Evolutionary conservation across 2,329 filamentous ascomycete species (phyloP), one percentile per base, ranked within the genome.

Genomic region (Septoria petroselini): DNA sequence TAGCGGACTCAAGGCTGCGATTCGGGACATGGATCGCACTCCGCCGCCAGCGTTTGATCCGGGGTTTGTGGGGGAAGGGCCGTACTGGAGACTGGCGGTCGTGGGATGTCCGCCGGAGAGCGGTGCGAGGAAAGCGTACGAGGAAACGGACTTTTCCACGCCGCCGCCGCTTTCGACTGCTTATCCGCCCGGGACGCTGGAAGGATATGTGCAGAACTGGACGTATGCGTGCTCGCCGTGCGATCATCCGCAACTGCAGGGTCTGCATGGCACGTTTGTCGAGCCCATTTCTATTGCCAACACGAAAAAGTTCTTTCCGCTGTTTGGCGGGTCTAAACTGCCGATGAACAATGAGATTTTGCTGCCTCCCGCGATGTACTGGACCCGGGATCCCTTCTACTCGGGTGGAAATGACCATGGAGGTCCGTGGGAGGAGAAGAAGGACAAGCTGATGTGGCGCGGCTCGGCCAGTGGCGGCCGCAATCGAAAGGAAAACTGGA

Each of bases 401-500:
- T 68, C 68, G 1, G 71, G 69, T 4, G 69, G 69, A 3, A 62
- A 71, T 1, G 48, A 62, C 1, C 67, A 74, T 30, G 71, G 70
- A 1, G 65, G 59, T 2, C 19, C 54, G 0, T 77, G 76, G 75
- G 57, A 64, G 2, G 45, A 67, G 7, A 78, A 78, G 60, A 63
- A 63, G 6, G 57, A 69, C 38, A 61, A 59, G 3, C 54, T 72
- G 12, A 63, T 75, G 9, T 78, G 76, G 76, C 70, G 75, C 34
- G 76, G 76, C 7, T 65, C 64, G 5, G 74, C 73, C 5, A 71
- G 69, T 3, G 76, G 76, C 2, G 76, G 76, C 2, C 67, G 73
- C 4, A 74, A 75, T 56, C 68, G 62, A 17, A 61, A 62, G 19
- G 65, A 76, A 21, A 88, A 83, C 59, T 90, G 86, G 86, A 78